Conservation (phyloP, 345 rosid genomes). For the Boechera retrofracta region DNA sequence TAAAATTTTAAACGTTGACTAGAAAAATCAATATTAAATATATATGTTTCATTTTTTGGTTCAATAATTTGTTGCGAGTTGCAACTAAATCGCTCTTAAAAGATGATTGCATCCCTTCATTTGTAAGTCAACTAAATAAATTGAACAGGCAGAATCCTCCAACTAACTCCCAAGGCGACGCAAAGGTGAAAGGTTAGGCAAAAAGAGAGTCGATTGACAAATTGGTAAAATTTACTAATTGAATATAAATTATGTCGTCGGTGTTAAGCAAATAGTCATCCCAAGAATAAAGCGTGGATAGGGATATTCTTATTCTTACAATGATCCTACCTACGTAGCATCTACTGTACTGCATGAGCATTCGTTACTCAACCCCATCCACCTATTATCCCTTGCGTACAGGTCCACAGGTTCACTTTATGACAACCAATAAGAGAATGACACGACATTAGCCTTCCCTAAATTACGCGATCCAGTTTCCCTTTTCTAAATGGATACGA, state of each 20-base stretch:
- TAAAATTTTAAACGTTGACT: too few species aligned
- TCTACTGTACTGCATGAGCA: conserved; percentile 29
- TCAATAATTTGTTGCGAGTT: background rate
- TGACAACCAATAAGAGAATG: conserved; percentile 6
- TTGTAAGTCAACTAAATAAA: background rate
- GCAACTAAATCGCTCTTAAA: conserved; percentile 2
- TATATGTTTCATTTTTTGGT: too few species aligned
- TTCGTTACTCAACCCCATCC: conserved; percentile 39
- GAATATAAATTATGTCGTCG: background rate
- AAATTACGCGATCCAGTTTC: conserved; percentile 1
- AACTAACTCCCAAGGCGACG: conserved; percentile 32
- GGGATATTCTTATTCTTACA: conserved; percentile 35
- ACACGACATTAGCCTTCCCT: background rate
- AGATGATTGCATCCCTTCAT: background rate
- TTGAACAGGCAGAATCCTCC: conserved; percentile 18
- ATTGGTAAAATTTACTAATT: background rate
- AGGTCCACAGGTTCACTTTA: conserved; percentile 5
- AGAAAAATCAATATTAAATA: too few species aligned
- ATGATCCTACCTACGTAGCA: conserved; percentile 41
- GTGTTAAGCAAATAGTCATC: conserved; percentile 22
- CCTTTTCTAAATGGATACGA: conserved; percentile 27
- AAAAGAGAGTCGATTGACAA: conserved; percentile 27
- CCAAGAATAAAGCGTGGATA: conserved; percentile 23
- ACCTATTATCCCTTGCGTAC: conserved; percentile 27
- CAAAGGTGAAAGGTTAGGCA: conserved; percentile 33